These are phyloP conservation scores for Acanthochlamys bracteata DNA, from an alignment of 106 monocot species.

Conservation along the genomic window DNA sequence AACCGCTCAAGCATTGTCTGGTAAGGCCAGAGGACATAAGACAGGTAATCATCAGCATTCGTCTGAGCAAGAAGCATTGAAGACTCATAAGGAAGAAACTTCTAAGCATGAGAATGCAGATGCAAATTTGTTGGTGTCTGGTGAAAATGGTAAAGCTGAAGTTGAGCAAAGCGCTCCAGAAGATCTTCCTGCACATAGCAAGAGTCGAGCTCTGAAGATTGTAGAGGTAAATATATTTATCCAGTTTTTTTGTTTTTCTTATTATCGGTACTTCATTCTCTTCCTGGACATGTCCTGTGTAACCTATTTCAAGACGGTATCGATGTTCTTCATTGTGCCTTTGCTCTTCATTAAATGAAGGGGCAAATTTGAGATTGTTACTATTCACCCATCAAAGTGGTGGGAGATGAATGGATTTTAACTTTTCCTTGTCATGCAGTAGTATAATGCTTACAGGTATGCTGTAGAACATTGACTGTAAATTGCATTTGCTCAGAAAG, in stretches of 20 bases:
- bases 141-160: slow-evolving; percentile 6
- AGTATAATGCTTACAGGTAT: too few species aligned
- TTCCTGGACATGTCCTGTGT: neutral
- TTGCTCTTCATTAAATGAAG: too few species aligned
- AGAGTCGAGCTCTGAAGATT: slow-evolving; percentile 29
- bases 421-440: too few species aligned
- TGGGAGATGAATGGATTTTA: too few species aligned
- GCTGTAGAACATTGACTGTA: too few species aligned
- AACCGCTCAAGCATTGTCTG: slow-evolving; percentile 12
- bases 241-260: neutral
- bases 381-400: too few species aligned
- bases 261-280: neutral
- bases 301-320: neutral
- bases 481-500: too few species aligned
- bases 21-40: slow-evolving; percentile 21
- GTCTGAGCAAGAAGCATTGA: slow-evolving; percentile 14
- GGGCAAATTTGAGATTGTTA: too few species aligned
- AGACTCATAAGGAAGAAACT: slow-evolving; percentile 23
- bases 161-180: slow-evolving; percentile 12
- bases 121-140: neutral
- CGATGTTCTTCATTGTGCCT: neutral
- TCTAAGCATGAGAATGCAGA: slow-evolving; percentile 9
- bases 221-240: slow-evolving; percentile 11
- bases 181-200: slow-evolving; percentile 24
- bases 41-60: slow-evolving; percentile 9